phyloP scores from a whole-genome alignment of 805 yeast species.

The Hemisphaericaspora nanyangensis region DNA sequence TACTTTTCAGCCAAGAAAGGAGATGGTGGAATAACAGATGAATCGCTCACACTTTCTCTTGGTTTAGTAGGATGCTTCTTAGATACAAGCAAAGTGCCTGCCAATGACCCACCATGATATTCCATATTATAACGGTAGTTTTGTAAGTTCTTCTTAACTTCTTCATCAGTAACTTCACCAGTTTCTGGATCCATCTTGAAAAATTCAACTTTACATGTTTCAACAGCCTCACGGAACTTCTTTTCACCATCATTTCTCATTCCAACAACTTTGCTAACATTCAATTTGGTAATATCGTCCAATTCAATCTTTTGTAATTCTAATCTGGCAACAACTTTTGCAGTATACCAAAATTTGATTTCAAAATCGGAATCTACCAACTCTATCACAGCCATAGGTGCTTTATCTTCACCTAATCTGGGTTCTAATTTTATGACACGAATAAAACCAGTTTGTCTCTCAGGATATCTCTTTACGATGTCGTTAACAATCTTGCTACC shows the following conservation, averaged over 20 bases:
- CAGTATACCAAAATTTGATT: slow-evolving; percentile 70
- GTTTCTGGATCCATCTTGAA: slow-evolving; percentile 32
- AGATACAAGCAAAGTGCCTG: slow-evolving; percentile 22
- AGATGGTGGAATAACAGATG: slow-evolving; percentile 25
- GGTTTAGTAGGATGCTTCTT: slow-evolving; percentile 32
- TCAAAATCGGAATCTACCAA: slow-evolving; percentile 67
- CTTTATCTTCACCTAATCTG: slow-evolving; percentile 77
- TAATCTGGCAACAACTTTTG: slow-evolving; percentile 80
- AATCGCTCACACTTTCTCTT: slow-evolving; percentile 16
- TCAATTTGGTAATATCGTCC: slow-evolving; percentile 48
- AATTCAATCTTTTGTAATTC: slow-evolving; percentile 57
- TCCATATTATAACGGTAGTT: slow-evolving; percentile 29
- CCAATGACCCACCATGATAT: slow-evolving; percentile 21
- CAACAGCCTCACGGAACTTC: slow-evolving; percentile 61
- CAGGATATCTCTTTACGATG: slow-evolving; percentile 58
- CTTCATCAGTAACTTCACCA: slow-evolving; percentile 19
- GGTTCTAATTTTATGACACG: slow-evolving; percentile 82
- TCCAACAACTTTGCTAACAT: slow-evolving; percentile 49
- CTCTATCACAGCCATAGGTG: slow-evolving; percentile 85
- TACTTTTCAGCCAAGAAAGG: slow-evolving; percentile 22
- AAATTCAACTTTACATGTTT: slow-evolving; percentile 35
- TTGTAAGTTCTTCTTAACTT: slow-evolving; percentile 23
- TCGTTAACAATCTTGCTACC: slow-evolving; percentile 65
- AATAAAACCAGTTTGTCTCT: slow-evolving; percentile 78
- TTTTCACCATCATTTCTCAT: slow-evolving; percentile 48